Evolutionary conservation across 2,329 filamentous ascomycete species (phyloP), one percentile per base, ranked within the genome.

Genomic region (Pseudogymnoascus sp.): DNA sequence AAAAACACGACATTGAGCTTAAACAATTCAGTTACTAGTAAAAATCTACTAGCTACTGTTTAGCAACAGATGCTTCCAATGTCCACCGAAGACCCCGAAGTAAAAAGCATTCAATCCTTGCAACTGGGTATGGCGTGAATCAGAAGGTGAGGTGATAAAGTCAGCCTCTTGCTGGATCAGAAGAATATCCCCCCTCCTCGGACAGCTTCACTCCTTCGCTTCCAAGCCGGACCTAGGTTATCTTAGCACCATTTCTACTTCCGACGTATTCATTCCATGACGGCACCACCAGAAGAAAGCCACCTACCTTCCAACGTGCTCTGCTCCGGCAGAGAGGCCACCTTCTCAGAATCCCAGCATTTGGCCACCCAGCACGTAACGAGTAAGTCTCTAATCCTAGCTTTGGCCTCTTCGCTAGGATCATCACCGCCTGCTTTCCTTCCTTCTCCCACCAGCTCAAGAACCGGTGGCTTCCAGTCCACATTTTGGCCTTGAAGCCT

Each of bases 331-430:
- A 59, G 25, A 9, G 33, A n/a, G 21, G 58, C 37, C 15, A 39
- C 37, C 21, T 33, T 59, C 58, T 59, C 58, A 12, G 58, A 15
- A 31, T 59, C 33, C 58, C 35, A 39, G 6, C 58, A 59, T 33
- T 59, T 59, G 13, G 35, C 58, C 35, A 59, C 58, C 58, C 58
- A 59, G 37, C 58, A 59, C 27, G 37, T 40, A 10, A 59, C 58
- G 3, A 59, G 35, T 18, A 59, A 18, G 58, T 59, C 58, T 15
- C 58, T 59, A 15, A 59, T 59, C 35, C 58, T 59, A 39, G 35
- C 58, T 39, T 29, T 15, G 48, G 48, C 48, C 1, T 55, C 48
- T 13, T 55, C 48, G 35, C 29, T 55, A 33, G 3, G 33, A 27
- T 59, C 58, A 27, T 39, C 35, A 37, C 35, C 58, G 8, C 58